Conservation (phyloP, 2,329 filamentous ascomycete genomes). For the Fusarium floridanum region DNA sequence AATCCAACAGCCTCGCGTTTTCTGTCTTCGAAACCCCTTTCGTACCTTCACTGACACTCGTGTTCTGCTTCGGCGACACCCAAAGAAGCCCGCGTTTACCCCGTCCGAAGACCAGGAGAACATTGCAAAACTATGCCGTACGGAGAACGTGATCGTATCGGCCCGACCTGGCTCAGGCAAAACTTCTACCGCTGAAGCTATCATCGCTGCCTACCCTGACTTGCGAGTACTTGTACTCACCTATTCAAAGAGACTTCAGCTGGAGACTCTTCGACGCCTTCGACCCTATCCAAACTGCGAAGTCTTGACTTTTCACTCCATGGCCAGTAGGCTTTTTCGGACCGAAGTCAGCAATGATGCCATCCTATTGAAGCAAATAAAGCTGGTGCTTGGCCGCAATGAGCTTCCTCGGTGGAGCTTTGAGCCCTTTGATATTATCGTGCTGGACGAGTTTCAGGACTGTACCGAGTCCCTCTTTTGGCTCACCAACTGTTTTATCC, state of each 20-base stretch:
- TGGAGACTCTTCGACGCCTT: conserved; percentile 44
- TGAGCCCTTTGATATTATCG: conserved; percentile 47
- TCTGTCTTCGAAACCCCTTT: neutral
- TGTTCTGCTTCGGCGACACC: neutral
- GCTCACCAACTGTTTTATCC: conserved; percentile 44
- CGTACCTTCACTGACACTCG: neutral
- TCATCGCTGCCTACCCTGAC: conserved; percentile 42
- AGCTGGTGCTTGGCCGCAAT: neutral
- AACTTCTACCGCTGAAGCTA: conserved; percentile 49
- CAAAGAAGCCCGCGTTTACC: conserved; percentile 9
- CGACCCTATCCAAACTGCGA: conserved; percentile 29
- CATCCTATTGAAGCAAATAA: conserved; percentile 10
- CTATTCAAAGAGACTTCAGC: conserved; percentile 46
- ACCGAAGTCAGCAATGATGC: conserved; percentile 33
- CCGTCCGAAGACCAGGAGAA: conserved; percentile 45
- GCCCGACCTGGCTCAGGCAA: conserved; percentile 51
- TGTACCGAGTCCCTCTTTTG: conserved; percentile 47
- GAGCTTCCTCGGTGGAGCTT: conserved; percentile 38
- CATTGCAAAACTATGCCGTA: conserved; percentile 39
- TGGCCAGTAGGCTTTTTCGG: conserved; percentile 41
- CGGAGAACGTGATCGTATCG: conserved; percentile 49
- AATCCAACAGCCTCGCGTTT: neutral
- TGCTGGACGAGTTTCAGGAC: conserved; percentile 51
- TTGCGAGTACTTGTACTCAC: conserved; percentile 41
- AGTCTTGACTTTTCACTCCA: conserved; percentile 46